Percentiles rank a stretch among this genome's conserved stretches.
Evolutionary conservation across 176 grass and related monocot genomes (phyloP).

Genomic region (Neostapfia colusana): DNA sequence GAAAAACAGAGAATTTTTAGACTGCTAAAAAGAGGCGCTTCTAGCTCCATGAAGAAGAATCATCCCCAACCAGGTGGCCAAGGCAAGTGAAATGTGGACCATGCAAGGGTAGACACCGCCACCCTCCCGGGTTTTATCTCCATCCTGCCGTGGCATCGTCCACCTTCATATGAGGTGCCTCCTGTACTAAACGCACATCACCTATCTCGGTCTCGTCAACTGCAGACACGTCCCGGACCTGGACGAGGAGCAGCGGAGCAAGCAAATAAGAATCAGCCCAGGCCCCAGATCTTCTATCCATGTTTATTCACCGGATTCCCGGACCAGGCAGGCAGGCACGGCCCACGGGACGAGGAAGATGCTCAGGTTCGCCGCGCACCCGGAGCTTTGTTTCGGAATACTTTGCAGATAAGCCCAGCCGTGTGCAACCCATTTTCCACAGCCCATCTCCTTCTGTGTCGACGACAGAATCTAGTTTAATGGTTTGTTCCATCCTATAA

Average conservation of each 20-base stretch:
- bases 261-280: conserved; percentile 40
- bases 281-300: conserved; percentile 50
- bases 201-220: conserved; percentile 59
- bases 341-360: not conserved
- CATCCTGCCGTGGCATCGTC: conserved; percentile 50
- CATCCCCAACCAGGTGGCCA: conserved; percentile 67
- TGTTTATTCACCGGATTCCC: conserved; percentile 30
- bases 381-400: not conserved
- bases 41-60: conserved; percentile 93
- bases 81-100: conserved; percentile 86
- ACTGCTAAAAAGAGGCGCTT: too few species aligned
- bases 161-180: conserved; percentile 62
- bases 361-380: not conserved
- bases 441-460: not conserved
- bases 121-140: conserved; percentile 54
- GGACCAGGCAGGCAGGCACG: not conserved
- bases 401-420: too few species aligned
- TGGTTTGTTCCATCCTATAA: fast-evolving
- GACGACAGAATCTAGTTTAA: too few species aligned
- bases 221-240: conserved; percentile 20
- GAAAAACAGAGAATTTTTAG: too few species aligned
- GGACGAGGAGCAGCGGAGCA: conserved; percentile 47
- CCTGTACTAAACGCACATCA: conserved; percentile 36
- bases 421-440: not conserved
- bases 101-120: conserved; percentile 69